Conservation (phyloP, 345 rosid genomes). For the Camelina laxa region DNA sequence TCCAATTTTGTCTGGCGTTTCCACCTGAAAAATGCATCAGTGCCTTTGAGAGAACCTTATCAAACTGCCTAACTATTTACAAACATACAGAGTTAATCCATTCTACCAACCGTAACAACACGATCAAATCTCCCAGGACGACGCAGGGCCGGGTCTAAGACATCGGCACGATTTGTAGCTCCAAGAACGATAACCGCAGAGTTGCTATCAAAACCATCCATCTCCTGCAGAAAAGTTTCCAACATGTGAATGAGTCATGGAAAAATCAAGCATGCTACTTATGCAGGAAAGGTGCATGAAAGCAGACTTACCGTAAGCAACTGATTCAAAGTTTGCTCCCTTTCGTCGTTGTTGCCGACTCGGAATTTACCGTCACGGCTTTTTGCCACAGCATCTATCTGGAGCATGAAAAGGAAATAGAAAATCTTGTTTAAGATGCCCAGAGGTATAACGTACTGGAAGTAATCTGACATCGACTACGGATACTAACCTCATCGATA, state of each 20-base stretch:
- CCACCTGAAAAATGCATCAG: conserved; percentile 61
- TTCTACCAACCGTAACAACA: conserved; percentile 74
- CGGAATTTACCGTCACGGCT: conserved; percentile 95
- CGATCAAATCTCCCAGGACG: conserved; percentile 99
- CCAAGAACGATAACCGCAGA: conserved; percentile 97
- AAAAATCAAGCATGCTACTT: background rate
- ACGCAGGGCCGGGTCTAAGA: conserved; percentile 91
- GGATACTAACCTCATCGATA: conserved; percentile 78
- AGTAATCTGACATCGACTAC: conserved; percentile 6
- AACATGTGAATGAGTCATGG: conserved; percentile 8
- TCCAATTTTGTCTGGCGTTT: conserved; percentile 89
- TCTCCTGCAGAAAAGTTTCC: conserved; percentile 64
- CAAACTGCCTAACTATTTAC: background rate
- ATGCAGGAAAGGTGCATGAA: conserved; percentile 13
- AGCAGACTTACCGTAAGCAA: conserved; percentile 74
- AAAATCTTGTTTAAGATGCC: conserved; percentile 11
- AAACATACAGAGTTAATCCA: conserved; percentile 29
- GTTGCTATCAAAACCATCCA: conserved; percentile 98
- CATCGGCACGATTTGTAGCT: conserved; percentile 97
- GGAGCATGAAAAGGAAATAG: conserved; percentile 34
- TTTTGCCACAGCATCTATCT: conserved; percentile 99
- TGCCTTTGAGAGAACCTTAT: background rate
- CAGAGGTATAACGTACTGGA: background rate
- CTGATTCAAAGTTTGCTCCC: conserved; percentile 98
- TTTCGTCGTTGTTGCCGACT: conserved; percentile 85